Evolutionary conservation across 345 rosid species (phyloP).

Genomic region (Eutrema yunnanense): DNA sequence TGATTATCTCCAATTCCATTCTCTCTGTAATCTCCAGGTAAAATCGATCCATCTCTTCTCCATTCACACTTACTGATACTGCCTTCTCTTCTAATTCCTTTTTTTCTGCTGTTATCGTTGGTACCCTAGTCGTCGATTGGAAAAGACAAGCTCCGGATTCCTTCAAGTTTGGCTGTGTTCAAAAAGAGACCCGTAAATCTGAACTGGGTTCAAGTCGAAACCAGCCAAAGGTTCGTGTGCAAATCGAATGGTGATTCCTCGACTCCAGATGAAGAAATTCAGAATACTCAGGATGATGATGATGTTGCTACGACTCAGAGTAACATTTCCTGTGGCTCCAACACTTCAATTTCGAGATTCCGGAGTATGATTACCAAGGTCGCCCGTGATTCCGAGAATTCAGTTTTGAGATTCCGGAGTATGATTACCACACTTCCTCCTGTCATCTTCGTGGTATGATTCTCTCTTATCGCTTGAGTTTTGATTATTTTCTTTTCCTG

Average conservation of each 20-base stretch:
- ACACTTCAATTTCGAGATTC: conserved; percentile 31
- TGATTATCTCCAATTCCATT: conserved; percentile 35
- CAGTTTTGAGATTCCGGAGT: conserved; percentile 33
- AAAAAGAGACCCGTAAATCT: conserved; percentile 19
- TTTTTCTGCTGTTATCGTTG: neutral
- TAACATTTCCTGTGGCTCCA: neutral
- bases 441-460: conserved; percentile 48
- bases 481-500: neutral
- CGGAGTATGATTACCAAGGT: conserved; percentile 32
- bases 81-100: neutral
- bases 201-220: conserved; percentile 14
- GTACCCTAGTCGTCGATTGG: conserved; percentile 35
- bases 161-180: conserved; percentile 27
- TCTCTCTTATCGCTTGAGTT: neutral
- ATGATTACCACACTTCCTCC: conserved; percentile 47
- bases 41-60: neutral
- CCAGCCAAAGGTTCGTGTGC: conserved; percentile 13
- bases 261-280: conserved; percentile 31
- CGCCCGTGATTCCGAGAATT: conserved; percentile 13
- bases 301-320: conserved; percentile 17
- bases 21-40: conserved; percentile 35
- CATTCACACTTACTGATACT: neutral
- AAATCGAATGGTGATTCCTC: conserved; percentile 36
- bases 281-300: conserved; percentile 14
- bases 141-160: conserved; percentile 29